phyloP scores from a whole-genome alignment of 176 grass and related monocot species.

The Bolboschoenus planiculmis region DNA sequence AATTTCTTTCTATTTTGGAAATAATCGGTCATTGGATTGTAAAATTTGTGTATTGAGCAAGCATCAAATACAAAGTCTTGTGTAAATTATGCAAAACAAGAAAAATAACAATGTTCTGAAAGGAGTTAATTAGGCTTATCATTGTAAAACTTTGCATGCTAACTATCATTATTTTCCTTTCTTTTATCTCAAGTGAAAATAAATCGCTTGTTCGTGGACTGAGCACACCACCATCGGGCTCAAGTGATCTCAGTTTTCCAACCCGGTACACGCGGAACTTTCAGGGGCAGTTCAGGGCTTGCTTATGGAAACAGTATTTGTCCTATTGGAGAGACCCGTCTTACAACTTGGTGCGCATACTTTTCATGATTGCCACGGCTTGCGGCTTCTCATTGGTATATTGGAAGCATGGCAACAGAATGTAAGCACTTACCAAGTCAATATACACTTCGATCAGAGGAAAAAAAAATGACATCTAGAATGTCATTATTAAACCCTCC shows the following conservation, averaged over 20 bases:
- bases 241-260: conserved; percentile 58
- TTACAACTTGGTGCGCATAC: conserved; percentile 63
- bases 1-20: too few relatives aligned
- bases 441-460: too few relatives aligned
- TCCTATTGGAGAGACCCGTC: conserved; percentile 82
- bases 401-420: conserved; percentile 62
- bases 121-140: too few relatives aligned
- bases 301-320: conserved; percentile 78
- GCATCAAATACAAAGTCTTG: too few relatives aligned
- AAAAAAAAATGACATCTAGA: not conserved
- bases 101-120: too few relatives aligned
- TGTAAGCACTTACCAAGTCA: conserved; percentile 37
- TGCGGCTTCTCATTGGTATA: conserved; percentile 45
- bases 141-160: too few relatives aligned
- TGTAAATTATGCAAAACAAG: too few relatives aligned
- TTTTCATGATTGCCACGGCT: conserved; percentile 49
- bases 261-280: conserved; percentile 43
- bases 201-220: conserved; percentile 54
- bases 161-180: not conserved
- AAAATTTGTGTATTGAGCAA: too few relatives aligned
- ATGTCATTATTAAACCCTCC: not conserved
- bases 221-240: conserved; percentile 51
- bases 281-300: conserved; percentile 48
- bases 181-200: conserved; percentile 40
- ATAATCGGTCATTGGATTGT: too few relatives aligned